These are phyloP conservation scores for Microbotryomycetes sp. DNA, from an alignment of 1,284 basidiomycete genomes.

Conservation along the genomic window DNA sequence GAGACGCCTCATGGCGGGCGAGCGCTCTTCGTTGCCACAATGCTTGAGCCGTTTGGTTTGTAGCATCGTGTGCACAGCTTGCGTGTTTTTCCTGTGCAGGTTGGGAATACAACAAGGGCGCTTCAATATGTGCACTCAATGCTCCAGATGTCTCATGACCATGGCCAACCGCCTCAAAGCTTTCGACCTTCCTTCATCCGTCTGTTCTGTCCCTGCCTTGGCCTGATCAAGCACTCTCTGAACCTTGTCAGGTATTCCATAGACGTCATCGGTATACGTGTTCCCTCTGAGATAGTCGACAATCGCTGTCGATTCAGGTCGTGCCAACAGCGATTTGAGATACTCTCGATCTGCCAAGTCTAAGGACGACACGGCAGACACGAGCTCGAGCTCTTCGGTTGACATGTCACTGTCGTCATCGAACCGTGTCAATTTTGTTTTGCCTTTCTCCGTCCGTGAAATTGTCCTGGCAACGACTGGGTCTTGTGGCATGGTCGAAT, in stretches of 20 bases:
- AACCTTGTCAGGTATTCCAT: conserved; percentile 12
- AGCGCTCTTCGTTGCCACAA: too few relatives aligned
- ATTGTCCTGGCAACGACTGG: conserved; percentile 3
- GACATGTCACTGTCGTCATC: conserved; percentile 15
- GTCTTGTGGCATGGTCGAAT: conserved; percentile 11
- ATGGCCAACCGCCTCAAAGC: conserved; percentile 23
- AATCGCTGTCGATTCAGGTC: conserved; percentile 11
- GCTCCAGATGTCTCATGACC: conserved; percentile 22
- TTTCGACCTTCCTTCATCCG: conserved; percentile 12
- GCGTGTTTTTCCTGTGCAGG: too few relatives aligned
- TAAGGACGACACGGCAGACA: conserved; percentile 21
- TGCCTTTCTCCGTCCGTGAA: background rate
- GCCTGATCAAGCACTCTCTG: conserved; percentile 8
- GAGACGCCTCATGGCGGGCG: too few relatives aligned
- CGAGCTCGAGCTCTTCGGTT: conserved; percentile 6
- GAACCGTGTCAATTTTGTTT: background rate
- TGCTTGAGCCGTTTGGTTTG: too few relatives aligned
- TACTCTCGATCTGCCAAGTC: conserved; percentile 19
- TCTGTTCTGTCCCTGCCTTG: background rate
- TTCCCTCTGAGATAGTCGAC: conserved; percentile 12
- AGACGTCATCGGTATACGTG: conserved; percentile 26
- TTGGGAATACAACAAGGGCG: too few relatives aligned
- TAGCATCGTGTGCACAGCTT: too few relatives aligned
- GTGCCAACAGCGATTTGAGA: conserved; percentile 21
- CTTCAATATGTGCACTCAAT: too few relatives aligned